These are phyloP conservation scores for Fusarium sp. DNA, from an alignment of 2,329 filamentous ascomycete species.

Conservation along the genomic window DNA sequence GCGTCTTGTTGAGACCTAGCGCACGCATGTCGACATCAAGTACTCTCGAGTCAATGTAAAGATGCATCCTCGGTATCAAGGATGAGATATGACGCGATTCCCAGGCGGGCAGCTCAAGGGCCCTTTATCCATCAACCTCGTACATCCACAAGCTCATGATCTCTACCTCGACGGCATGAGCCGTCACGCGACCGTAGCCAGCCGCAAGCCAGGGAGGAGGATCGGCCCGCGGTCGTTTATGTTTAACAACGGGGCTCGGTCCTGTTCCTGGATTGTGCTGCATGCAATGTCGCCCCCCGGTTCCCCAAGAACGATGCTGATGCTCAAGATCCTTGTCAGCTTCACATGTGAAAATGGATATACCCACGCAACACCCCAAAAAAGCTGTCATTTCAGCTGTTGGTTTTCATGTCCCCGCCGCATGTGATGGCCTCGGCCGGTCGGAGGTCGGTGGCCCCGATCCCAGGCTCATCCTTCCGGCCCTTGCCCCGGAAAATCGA, in stretches of 20 bases:
- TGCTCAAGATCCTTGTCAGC: slow-evolving; percentile 36
- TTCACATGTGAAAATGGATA: slow-evolving; percentile 40
- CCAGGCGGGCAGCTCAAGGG: not conserved
- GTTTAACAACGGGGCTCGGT: slow-evolving; percentile 29
- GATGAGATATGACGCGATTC: slow-evolving; percentile 12
- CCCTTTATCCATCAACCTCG: not conserved
- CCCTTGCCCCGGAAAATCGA: slow-evolving; percentile 35
- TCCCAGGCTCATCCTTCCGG: not conserved
- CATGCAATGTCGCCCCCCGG: slow-evolving; percentile 37
- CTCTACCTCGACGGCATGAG: slow-evolving; percentile 22
- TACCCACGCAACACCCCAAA: slow-evolving; percentile 4
- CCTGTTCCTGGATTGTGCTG: slow-evolving; percentile 39
- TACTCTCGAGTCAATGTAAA: slow-evolving; percentile 18
- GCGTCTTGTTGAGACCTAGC: slow-evolving; percentile 41
- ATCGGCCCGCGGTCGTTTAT: slow-evolving; percentile 34
- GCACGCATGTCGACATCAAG: not conserved
- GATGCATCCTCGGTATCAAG: slow-evolving; percentile 24
- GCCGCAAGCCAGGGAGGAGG: slow-evolving; percentile 16
- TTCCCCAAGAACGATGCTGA: slow-evolving; percentile 20
- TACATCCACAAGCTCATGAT: slow-evolving; percentile 2
- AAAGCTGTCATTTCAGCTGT: not conserved
- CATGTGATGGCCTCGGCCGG: slow-evolving; percentile 45
- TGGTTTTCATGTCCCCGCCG: slow-evolving; percentile 1
- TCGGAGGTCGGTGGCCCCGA: slow-evolving; percentile 23
- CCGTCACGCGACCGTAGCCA: slow-evolving; percentile 34